Evolutionary conservation across 345 rosid species (phyloP).

Genomic region (Viola odorata): DNA sequence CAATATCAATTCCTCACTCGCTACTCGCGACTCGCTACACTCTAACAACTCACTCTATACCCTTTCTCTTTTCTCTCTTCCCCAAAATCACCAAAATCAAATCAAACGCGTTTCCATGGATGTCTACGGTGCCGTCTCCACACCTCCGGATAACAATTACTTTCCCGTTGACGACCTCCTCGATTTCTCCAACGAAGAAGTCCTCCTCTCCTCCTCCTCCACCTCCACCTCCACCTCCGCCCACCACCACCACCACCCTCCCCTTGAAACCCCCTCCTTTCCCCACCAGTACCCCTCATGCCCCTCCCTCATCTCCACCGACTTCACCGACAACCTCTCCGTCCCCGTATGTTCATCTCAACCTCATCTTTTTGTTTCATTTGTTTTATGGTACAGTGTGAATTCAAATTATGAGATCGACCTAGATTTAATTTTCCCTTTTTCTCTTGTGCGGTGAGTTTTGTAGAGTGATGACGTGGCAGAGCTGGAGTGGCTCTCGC

Average conservation of each 20-base stretch:
- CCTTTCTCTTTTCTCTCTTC: background rate
- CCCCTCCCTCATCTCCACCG: conserved; percentile 28
- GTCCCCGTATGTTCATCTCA: conserved; percentile 40
- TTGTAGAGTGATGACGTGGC: conserved; percentile 74
- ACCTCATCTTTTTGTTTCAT: background rate
- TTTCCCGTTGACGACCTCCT: conserved; percentile 73
- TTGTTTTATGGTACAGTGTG: background rate
- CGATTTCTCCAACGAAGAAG: conserved; percentile 55
- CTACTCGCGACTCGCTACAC: background rate
- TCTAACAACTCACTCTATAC: background rate
- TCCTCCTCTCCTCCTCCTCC: conserved; percentile 35
- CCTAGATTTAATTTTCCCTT: background rate
- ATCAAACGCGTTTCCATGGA: conserved; percentile 31
- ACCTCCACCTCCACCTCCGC: conserved; percentile 2
- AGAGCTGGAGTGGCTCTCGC: conserved; percentile 79
- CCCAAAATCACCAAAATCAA: background rate
- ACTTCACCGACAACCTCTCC: conserved; percentile 58
- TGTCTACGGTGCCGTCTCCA: conserved; percentile 32
- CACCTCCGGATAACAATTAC: conserved; percentile 35
- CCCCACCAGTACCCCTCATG: conserved; percentile 9
- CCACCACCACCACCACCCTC: conserved; percentile 21
- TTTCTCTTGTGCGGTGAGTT: background rate
- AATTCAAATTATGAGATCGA: background rate
- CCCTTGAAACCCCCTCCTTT: conserved; percentile 13
- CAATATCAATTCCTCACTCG: background rate